These are phyloP conservation scores for Lodderomyces parapsilosis DNA, from an alignment of 1,139 yeast species.

Conservation along the genomic window DNA sequence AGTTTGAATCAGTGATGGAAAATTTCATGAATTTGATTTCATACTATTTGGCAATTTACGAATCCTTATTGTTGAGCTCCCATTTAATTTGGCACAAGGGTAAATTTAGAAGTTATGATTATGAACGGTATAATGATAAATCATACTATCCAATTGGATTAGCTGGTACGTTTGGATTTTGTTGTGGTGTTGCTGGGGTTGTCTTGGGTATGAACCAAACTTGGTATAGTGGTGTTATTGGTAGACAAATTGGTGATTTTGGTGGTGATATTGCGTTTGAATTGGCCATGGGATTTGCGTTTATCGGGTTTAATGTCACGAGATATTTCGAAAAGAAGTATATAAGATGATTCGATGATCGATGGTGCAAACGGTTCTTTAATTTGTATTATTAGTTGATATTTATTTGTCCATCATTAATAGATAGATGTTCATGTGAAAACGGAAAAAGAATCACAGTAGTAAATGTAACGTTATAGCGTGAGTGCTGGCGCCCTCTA, in stretches of 20 bases:
- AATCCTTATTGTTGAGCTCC: slow-evolving; percentile 68
- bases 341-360: slow-evolving; percentile 36
- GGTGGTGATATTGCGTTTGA: slow-evolving; percentile 93
- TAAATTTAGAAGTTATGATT: slow-evolving; percentile 57
- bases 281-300: slow-evolving; percentile 68
- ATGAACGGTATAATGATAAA: slow-evolving; percentile 57
- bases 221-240: slow-evolving; percentile 78
- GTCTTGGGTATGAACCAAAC: slow-evolving; percentile 83
- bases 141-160: slow-evolving; percentile 65
- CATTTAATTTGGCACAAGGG: slow-evolving; percentile 76
- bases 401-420: no score
- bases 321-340: slow-evolving; percentile 75
- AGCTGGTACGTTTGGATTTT: slow-evolving; percentile 76
- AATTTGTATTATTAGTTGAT: no score
- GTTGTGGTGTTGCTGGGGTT: slow-evolving; percentile 83
- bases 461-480: no score
- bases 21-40: slow-evolving; percentile 89
- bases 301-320: slow-evolving; percentile 56
- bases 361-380: no score
- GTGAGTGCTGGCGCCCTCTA: no score
- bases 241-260: slow-evolving; percentile 53
- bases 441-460: no score
- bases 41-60: slow-evolving; percentile 87
- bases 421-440: no score
- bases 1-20: slow-evolving; percentile 69